phyloP scores from a whole-genome alignment of 2,329 filamentous ascomycete species.

The Scedosporium apiospermum region DNA sequence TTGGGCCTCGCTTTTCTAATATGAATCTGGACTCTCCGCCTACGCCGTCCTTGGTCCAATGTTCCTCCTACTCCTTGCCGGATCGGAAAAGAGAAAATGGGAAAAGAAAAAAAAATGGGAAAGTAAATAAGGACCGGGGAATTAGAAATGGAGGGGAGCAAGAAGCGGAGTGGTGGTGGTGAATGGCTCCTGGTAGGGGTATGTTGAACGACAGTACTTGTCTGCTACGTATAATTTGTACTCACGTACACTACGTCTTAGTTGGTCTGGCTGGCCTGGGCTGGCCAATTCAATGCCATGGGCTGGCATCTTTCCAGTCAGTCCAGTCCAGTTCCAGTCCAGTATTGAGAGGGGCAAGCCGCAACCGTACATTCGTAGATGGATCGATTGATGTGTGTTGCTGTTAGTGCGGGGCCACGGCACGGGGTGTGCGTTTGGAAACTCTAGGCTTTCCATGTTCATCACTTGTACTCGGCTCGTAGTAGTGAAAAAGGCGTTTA shows the following conservation, averaged over 20 bases:
- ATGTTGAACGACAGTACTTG: not conserved
- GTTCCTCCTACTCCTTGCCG: conserved; percentile 3
- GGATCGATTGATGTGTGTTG: conserved; percentile 1
- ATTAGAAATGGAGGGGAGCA: conserved; percentile 11
- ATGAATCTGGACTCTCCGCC: conserved; percentile 2
- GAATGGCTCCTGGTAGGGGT: conserved; percentile 1
- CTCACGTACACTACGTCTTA: not conserved
- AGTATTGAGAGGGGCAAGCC: not conserved
- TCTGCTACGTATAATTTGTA: not conserved
- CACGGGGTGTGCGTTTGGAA: conserved; percentile 4
- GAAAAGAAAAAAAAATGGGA: conserved; percentile 7
- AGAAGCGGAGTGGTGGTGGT: not conserved
- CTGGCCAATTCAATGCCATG: not conserved
- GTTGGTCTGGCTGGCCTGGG: too few species aligned
- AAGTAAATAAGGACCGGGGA: conserved; percentile 3
- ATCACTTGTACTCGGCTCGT: not conserved
- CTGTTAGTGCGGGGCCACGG: conserved; percentile 6
- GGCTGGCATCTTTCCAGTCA: not conserved
- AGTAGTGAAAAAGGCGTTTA: not conserved
- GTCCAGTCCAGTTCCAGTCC: not conserved
- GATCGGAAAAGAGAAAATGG: conserved; percentile 8
- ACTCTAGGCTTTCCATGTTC: not conserved
- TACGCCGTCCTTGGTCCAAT: conserved; percentile 4
- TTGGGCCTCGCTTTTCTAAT: not conserved
- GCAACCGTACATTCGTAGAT: not conserved